These are phyloP conservation scores for Microcyclospora tardicrescens DNA, from an alignment of 2,329 filamentous ascomycete genomes.

Conservation along the genomic window DNA sequence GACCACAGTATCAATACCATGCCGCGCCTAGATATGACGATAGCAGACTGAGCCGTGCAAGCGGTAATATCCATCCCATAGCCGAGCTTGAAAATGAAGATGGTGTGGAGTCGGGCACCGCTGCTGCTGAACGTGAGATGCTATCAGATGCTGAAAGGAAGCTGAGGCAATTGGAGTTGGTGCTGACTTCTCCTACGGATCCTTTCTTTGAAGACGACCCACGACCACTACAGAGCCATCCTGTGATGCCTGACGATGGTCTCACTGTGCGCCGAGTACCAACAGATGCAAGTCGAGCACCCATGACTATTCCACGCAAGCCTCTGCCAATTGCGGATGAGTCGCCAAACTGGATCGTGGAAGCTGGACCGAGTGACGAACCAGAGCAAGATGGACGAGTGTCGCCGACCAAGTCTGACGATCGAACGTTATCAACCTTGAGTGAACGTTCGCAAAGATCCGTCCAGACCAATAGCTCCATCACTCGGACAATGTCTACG, in stretches of 20 bases:
- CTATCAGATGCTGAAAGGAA: constrained; percentile 10
- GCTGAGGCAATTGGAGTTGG: constrained; percentile 11
- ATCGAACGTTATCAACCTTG: constrained; percentile 43
- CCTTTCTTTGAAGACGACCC: constrained; percentile 29
- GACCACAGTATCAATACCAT: constrained; percentile 23
- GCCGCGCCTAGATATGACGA: constrained; percentile 35
- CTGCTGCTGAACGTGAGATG: background rate
- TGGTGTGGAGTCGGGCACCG: constrained; percentile 5
- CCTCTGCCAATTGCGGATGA: constrained; percentile 6
- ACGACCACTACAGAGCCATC: constrained; percentile 24
- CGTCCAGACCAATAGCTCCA: constrained; percentile 28
- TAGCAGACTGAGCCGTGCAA: constrained; percentile 34
- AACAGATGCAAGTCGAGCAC: constrained; percentile 10
- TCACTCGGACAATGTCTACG: constrained; percentile 33
- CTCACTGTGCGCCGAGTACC: constrained; percentile 16
- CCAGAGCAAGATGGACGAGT: constrained; percentile 20
- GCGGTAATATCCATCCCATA: constrained; percentile 48
- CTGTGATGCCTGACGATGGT: constrained; percentile 17
- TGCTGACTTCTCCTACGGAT: constrained; percentile 15
- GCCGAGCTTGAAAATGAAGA: constrained; percentile 50
- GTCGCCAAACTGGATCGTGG: constrained; percentile 17
- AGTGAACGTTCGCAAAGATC: constrained; percentile 39
- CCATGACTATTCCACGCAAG: constrained; percentile 5
- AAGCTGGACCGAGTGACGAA: constrained; percentile 8
- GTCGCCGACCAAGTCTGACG: constrained; percentile 41